Percentiles rank a stretch among this genome's conserved stretches.
Evolutionary conservation across 805 yeast species (phyloP).

Genomic region (Starmerella floricola): DNA sequence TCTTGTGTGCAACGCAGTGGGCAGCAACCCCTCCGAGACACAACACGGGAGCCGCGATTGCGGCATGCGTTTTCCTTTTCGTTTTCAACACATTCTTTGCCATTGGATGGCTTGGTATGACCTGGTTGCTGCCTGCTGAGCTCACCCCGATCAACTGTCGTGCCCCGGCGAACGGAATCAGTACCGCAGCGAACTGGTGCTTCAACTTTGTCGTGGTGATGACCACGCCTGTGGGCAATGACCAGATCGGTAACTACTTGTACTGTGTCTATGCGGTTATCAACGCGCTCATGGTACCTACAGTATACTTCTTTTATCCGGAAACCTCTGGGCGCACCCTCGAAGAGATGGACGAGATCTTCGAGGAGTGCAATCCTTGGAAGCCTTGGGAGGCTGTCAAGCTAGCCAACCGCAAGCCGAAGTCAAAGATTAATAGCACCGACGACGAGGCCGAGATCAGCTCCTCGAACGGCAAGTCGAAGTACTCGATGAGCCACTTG

Average conservation of each 20-base stretch:
- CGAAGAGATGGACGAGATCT: conserved; percentile 40
- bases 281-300: conserved; percentile 37
- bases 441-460: not conserved
- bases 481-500: not conserved
- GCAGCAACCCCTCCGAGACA: conserved; percentile 29
- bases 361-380: conserved; percentile 37
- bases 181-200: conserved; percentile 56
- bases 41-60: conserved; percentile 37
- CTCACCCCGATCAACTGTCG: conserved; percentile 45
- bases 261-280: conserved; percentile 49
- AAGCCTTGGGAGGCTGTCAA: conserved; percentile 36
- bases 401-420: conserved; percentile 8
- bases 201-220: conserved; percentile 53
- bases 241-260: conserved; percentile 40
- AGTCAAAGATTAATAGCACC: too few species aligned
- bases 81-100: conserved; percentile 45
- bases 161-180: conserved; percentile 47
- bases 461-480: not conserved
- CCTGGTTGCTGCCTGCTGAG: conserved; percentile 56
- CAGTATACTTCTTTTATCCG: conserved; percentile 39
- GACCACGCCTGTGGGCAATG: conserved; percentile 41
- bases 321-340: conserved; percentile 51
- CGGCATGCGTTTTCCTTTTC: conserved; percentile 51
- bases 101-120: conserved; percentile 40
- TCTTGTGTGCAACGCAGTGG: conserved; percentile 27